Base-by-base conservation (phyloP, 169 alveolate genomes). In the Perkinsus chesapeaki region DNA sequence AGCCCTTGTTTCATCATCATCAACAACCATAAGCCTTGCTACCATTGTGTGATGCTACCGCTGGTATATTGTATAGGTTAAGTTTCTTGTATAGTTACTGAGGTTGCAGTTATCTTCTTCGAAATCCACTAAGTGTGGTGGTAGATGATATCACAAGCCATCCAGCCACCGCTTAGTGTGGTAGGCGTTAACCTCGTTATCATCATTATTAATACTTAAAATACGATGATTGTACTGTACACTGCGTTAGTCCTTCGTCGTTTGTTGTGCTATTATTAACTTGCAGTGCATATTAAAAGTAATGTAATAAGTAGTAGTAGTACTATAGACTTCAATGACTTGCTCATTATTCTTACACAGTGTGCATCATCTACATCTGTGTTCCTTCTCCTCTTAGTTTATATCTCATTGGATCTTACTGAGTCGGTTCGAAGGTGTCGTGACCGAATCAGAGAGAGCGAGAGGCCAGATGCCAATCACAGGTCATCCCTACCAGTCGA, bases 351-450 rank as follows among this genome's bases (percentile, higher is more conserved):
- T 60, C 37, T 60, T 23, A 7, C 82, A 60, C 82, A 12, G 82
- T 60, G 82, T 34, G 31, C 27, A 34, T 60, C 82, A 34, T 60
- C 82, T 60, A 5, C 37, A 47, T 60, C 82, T 60, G 82, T 60
- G 37, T 16, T 43, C 60, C 82, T 60, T 16, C 82, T 60, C 82
- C 82, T 60, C 12, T 60, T 23, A 60, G 82, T 12, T 60, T 60
- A 60, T 60, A 60, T 60, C 82, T 60, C 82, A 60, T 60, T 60
- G 12, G 82, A 12, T 60, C 82, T 34, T 3, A 60, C 82, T 7
- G 82, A 60, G 27, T 60, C 82, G 82, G 82, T 60, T 60, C 82
- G 82, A 60, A 60, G 82, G 82, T 60, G 82, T 60, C 82, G 82
- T 60, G 12, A 60, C 82, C 82, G 82, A 60, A 34, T 60, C 82